phyloP scores from a whole-genome alignment of 345 rosid genomes.

The Populus pruinosa region DNA sequence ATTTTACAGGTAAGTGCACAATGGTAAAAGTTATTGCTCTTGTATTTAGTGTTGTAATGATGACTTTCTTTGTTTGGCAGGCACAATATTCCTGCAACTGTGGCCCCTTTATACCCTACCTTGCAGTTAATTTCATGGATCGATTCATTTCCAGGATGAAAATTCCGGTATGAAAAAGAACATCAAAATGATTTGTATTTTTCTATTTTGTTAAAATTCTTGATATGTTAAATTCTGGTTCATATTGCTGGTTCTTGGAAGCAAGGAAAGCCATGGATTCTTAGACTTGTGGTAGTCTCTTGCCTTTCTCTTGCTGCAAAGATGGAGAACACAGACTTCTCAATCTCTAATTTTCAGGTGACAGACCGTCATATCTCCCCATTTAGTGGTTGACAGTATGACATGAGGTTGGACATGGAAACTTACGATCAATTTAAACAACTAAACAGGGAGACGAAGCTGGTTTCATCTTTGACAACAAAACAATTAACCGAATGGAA shows the following conservation, averaged over 20 bases:
- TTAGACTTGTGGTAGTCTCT: slow-evolving; percentile 33
- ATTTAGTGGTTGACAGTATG: neutral
- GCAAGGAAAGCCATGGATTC: slow-evolving; percentile 45
- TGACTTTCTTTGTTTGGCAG: neutral
- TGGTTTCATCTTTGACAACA: slow-evolving; percentile 33
- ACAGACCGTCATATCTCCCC: neutral
- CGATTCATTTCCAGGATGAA: slow-evolving; percentile 41
- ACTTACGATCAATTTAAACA: neutral
- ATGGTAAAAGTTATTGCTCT: no score
- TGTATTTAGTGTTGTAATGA: neutral
- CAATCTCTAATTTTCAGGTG: slow-evolving; percentile 37
- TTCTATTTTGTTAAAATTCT: neutral
- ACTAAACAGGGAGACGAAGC: slow-evolving; percentile 36
- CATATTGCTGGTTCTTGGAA: slow-evolving; percentile 14
- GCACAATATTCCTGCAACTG: slow-evolving; percentile 25
- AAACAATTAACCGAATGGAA: slow-evolving; percentile 53
- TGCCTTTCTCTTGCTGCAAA: slow-evolving; percentile 51
- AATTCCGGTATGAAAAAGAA: slow-evolving; percentile 31
- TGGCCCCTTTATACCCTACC: slow-evolving; percentile 34
- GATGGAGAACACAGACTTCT: slow-evolving; percentile 33
- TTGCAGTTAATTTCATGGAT: slow-evolving; percentile 51
- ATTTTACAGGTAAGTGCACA: slow-evolving; percentile 31
- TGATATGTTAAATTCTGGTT: neutral
- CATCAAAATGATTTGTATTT: neutral
- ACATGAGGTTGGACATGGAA: neutral